phyloP scores from a whole-genome alignment of 352 stramenopile species.

The Phytophthora tubulina region DNA sequence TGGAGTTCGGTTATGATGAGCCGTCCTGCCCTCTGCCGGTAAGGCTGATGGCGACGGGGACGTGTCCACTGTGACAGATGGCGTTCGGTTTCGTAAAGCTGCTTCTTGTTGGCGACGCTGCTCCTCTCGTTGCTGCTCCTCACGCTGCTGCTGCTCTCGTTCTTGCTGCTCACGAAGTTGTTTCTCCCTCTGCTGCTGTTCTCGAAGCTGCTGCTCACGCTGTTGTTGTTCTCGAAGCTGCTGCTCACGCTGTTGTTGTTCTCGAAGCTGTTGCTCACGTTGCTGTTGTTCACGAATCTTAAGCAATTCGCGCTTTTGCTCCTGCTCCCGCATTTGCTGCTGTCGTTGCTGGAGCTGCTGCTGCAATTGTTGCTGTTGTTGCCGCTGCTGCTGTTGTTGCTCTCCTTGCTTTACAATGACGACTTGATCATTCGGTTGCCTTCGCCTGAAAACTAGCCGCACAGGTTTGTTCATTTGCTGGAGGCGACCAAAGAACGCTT shows the following conservation, averaged over 20 bases:
- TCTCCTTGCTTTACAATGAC: constrained; percentile 49
- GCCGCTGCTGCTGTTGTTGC: constrained; percentile 35
- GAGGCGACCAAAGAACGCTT: constrained; percentile 82
- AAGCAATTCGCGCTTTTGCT: constrained; percentile 33
- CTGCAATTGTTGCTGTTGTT: constrained; percentile 37
- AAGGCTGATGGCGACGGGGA: constrained; percentile 21
- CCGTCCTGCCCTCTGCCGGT: constrained; percentile 12
- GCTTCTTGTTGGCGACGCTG: constrained; percentile 30
- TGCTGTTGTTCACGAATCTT: constrained; percentile 32
- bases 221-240: constrained; percentile 23
- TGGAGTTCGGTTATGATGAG: constrained; percentile 25
- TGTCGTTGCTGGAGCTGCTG: constrained; percentile 39
- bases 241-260: constrained; percentile 14
- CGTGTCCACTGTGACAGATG: constrained; percentile 50
- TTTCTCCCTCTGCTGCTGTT: constrained; percentile 28
- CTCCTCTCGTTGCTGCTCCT: constrained; percentile 29
- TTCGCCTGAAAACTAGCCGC: constrained; percentile 72
- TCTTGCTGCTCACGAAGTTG: constrained; percentile 26
- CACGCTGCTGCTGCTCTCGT: constrained; percentile 21
- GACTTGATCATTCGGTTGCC: constrained; percentile 40
- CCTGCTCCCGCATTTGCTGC: constrained; percentile 34
- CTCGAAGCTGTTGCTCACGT: constrained; percentile 25
- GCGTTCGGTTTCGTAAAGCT: constrained; percentile 32
- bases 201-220: constrained; percentile 28
- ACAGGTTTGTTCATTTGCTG: constrained; percentile 91